phyloP scores from a whole-genome alignment of 2,329 filamentous ascomycete species.

The Endocalyx cinctus region DNA sequence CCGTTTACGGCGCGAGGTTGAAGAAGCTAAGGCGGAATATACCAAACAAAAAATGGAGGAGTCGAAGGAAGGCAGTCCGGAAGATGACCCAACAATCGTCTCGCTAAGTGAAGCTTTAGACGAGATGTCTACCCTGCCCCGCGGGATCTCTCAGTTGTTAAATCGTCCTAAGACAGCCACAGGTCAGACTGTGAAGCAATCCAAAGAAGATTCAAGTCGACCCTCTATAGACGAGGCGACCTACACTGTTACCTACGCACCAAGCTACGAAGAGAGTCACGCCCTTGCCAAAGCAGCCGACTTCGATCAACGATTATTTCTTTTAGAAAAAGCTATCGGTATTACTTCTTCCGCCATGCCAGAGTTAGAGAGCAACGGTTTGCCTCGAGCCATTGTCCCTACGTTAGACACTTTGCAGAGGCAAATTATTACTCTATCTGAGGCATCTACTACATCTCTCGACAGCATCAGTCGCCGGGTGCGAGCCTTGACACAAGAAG shows the following conservation, averaged over 20 bases:
- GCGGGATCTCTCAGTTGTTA: no score
- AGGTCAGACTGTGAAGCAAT: slow-evolving; percentile 19
- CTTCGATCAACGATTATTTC: slow-evolving; percentile 76
- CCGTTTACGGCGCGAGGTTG: slow-evolving; percentile 69
- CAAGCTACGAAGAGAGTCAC: slow-evolving; percentile 61
- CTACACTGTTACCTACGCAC: slow-evolving; percentile 63
- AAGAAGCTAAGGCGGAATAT: slow-evolving; percentile 46
- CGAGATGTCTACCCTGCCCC: slow-evolving; percentile 49
- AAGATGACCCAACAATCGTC: no score
- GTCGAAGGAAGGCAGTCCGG: slow-evolving; percentile 37
- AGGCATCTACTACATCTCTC: slow-evolving; percentile 67
- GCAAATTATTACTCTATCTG: slow-evolving; percentile 71
- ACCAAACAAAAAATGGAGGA: slow-evolving; percentile 47
- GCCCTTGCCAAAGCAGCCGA: slow-evolving; percentile 76
- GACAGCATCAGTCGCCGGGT: slow-evolving; percentile 68
- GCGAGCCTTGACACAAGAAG: slow-evolving; percentile 65
- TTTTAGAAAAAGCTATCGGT: slow-evolving; percentile 78
- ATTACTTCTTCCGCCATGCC: slow-evolving; percentile 66
- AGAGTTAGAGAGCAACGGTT: slow-evolving; percentile 52
- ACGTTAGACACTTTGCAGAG: slow-evolving; percentile 76
- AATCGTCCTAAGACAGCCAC: no score
- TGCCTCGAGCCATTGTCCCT: slow-evolving; percentile 69
- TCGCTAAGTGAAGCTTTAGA: slow-evolving; percentile 71
- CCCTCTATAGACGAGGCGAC: slow-evolving; percentile 37
- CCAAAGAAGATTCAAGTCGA: slow-evolving; percentile 8